Evolutionary conservation across 2,329 filamentous ascomycete genomes (phyloP), one percentile per base, ranked within the genome.

Genomic region (Cladosporium sp.): DNA sequence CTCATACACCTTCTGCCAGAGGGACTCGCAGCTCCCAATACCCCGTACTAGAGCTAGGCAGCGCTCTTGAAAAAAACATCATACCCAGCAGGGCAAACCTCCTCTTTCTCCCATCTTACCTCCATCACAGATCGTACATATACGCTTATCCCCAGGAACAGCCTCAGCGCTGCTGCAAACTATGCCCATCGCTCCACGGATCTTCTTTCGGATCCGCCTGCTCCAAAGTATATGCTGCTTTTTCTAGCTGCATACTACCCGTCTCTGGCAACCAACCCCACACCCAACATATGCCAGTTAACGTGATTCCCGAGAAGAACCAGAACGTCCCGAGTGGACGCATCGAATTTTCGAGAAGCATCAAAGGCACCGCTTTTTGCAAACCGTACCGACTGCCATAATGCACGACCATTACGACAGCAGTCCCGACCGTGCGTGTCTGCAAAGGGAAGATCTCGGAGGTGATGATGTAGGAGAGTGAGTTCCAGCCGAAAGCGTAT

Each of bases 321-420:
- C 89, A 89, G 79, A 93, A 92, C 0, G 90, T 92, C 0, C 91
- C 91, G 67, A 82, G 85, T 39, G 80, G 80, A 67, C 82, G 85
- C 53, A 80, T 80, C 0, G 77, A 79, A 69, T 85, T 80, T 10
- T 65, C 68, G 77, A 92, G 81, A 26, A 93, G 83, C 89, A 92
- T 91, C 69, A 87, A 85, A 1, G 89, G 90, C 0, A 92, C 86
- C 0, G 90, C 89, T 32, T 89, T 86, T 0, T 87, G 84, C 79
- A 90, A 91, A 25, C 89, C 90, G 73, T 91, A 92, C 76, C 92
- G 89, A 76, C 91, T 91, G 66, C 85, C 88, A 73, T 92, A 92
- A 76, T 92, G 89, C 63, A 91, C 26, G 0, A 86, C 89, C 90
- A 92, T 92, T 56, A 88, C 86, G 72, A 89, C 82, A 0, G 86